Percentiles rank a stretch among this genome's conserved stretches.
Evolutionary conservation across 805 yeast species (phyloP).

Genomic region (Trichomonascus vanleenenianus): DNA sequence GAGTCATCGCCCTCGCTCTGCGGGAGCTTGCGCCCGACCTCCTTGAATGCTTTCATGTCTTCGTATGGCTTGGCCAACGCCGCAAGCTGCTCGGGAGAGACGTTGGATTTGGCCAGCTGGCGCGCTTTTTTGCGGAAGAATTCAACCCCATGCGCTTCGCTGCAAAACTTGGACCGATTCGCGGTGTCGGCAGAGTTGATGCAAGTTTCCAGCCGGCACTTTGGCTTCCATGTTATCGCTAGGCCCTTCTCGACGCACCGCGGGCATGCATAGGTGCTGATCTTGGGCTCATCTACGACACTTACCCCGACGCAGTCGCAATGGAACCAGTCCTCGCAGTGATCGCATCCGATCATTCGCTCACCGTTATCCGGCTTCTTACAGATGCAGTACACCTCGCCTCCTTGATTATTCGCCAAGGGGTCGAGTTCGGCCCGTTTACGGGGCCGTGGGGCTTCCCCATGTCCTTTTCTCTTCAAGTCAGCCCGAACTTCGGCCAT

Average conservation of each 20-base stretch:
- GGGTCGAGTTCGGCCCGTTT: too few species aligned
- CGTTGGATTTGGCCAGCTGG: slow-evolving; percentile 8
- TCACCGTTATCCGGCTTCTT: slow-evolving; percentile 70
- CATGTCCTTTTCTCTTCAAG: too few species aligned
- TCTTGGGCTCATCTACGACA: slow-evolving; percentile 42
- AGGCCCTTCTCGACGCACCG: slow-evolving; percentile 38
- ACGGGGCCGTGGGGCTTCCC: too few species aligned
- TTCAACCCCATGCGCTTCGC: slow-evolving; percentile 56
- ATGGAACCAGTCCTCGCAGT: slow-evolving; percentile 94
- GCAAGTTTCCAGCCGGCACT: slow-evolving; percentile 60
- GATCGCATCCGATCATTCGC: slow-evolving; percentile 91
- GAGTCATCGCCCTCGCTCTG: neutral
- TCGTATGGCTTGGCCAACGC: slow-evolving; percentile 7
- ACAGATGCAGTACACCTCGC: slow-evolving; percentile 54
- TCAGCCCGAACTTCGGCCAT: too few species aligned
- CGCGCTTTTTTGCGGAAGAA: slow-evolving; percentile 20
- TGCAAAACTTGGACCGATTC: slow-evolving; percentile 59
- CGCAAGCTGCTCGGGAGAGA: slow-evolving; percentile 10
- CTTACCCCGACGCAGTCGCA: slow-evolving; percentile 65
- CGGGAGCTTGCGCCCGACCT: slow-evolving; percentile 9
- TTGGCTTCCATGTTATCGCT: slow-evolving; percentile 60
- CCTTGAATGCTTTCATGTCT: slow-evolving; percentile 7
- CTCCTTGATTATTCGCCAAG: neutral
- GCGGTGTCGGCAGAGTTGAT: slow-evolving; percentile 37
- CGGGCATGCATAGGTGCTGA: slow-evolving; percentile 63